Percentiles rank a stretch among this genome's conserved stretches.
These are phyloP conservation scores for Sarocladium kiliense DNA, from an alignment of 2,329 filamentous ascomycete genomes.

Conservation along the genomic window DNA sequence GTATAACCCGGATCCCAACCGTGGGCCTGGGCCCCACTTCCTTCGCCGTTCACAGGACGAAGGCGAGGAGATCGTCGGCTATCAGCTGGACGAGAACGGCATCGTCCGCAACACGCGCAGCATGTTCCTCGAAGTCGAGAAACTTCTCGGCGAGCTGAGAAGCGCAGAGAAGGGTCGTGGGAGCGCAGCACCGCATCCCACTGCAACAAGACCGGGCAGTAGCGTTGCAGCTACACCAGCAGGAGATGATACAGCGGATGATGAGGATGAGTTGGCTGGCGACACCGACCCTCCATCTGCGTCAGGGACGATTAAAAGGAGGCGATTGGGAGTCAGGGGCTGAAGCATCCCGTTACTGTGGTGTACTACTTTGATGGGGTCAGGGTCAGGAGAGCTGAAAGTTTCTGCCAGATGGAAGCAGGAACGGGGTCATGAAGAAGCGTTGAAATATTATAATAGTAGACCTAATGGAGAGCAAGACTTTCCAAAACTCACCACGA, in stretches of 20 bases:
- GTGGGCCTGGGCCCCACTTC: constrained; percentile 62
- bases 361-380: background rate
- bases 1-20: constrained; percentile 85
- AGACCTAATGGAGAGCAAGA: background rate
- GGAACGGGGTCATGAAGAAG: background rate
- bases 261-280: constrained; percentile 41
- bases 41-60: constrained; percentile 39
- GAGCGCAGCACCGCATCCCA: constrained; percentile 24
- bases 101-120: constrained; percentile 82
- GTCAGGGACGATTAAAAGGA: constrained; percentile 28
- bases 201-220: constrained; percentile 23
- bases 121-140: constrained; percentile 87
- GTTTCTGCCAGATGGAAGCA: background rate
- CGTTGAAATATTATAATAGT: constrained; percentile 4
- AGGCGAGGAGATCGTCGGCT: constrained; percentile 46
- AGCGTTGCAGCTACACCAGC: constrained; percentile 30
- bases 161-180: constrained; percentile 58
- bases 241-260: constrained; percentile 42
- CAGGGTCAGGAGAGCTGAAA: background rate
- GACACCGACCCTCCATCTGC: constrained; percentile 29
- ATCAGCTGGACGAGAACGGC: constrained; percentile 73
- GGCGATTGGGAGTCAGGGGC: constrained; percentile 29
- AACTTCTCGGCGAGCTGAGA: constrained; percentile 69
- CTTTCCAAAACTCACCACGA: background rate
- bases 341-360: constrained; percentile 14